Evolutionary conservation across 345 rosid species (phyloP).

Genomic region (Bruguiera gymnorhiza): DNA sequence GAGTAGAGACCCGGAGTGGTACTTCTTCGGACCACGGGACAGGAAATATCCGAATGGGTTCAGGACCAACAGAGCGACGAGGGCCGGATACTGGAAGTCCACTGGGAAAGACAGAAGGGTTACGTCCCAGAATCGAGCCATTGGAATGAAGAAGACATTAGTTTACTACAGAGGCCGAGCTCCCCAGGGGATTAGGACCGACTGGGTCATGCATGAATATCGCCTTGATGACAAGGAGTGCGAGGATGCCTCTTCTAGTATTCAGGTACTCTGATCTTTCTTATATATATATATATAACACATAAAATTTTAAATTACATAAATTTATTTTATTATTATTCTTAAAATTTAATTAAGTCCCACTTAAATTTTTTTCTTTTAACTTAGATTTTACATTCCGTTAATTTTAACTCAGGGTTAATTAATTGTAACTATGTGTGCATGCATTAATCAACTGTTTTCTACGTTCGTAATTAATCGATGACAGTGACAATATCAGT

Average conservation of each 20-base stretch:
- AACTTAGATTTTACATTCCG: too few relatives aligned
- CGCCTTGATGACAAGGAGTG: conserved; percentile 84
- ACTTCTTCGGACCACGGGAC: conserved; percentile 16
- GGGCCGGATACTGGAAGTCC: conserved; percentile 18
- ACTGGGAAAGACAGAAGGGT: conserved; percentile 7
- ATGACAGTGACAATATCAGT: too few relatives aligned
- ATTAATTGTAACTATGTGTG: too few relatives aligned
- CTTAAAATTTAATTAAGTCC: too few relatives aligned
- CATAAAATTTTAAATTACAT: too few relatives aligned
- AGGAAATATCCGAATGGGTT: background rate
- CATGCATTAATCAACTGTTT: too few relatives aligned
- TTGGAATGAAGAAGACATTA: conserved; percentile 14
- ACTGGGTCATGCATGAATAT: conserved; percentile 25
- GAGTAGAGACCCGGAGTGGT: conserved; percentile 17
- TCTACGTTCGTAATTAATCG: too few relatives aligned
- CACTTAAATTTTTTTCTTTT: too few relatives aligned
- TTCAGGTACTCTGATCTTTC: conserved; percentile 56
- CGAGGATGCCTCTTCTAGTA: conserved; percentile 56
- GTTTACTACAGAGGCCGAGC: conserved; percentile 8
- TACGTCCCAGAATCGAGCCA: background rate
- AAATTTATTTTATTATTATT: too few relatives aligned
- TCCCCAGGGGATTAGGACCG: conserved; percentile 16
- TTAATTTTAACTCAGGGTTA: too few relatives aligned
- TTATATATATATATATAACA: background rate
- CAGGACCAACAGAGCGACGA: conserved; percentile 13